Base-by-base conservation (phyloP, 371 early-diverging fungal species). In the Mucor saturninus region DNA sequence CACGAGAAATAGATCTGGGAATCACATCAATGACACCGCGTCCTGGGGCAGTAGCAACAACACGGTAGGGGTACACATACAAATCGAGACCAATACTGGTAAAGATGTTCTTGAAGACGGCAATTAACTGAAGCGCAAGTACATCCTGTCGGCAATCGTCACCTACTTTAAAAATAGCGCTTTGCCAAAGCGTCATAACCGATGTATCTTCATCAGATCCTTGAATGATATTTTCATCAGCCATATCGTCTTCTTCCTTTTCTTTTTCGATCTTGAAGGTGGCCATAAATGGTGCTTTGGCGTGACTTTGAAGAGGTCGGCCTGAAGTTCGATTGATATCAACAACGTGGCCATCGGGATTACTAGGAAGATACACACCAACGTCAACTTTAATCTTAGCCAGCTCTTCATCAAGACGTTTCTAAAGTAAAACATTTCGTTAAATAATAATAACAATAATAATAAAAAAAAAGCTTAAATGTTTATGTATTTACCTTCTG, bases 271-370 rank as follows among this genome's bases (percentile, higher is more conserved):
- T 91, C 64, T 95, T 89, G 78, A 99, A 99, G 0, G 99, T 98
- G 1, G 98, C 99, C 98, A 99, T 95, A 72, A 98, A 99, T 2
- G 99, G 99, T 2, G 99, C 98, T 82, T 99, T 99, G 54, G 99
- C 99, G 71, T 99, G 99, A 64, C 91, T 91, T 79, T 99, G 99
- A 42, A 99, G 85, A 15, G 98, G 97, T 21, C 94, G 76, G 14
- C 99, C 99, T 14, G 97, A 97, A 15, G 87, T 88, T 65, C 95
- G 92, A 67, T 98, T 95, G 69, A 99, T 97, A 64, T 93, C 98
- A 2, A 99, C 80, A 4, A 99, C 95, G 13, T 83, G 90, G 31
- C 95, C 91, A 59, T 99, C 99, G 1, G 99, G 98, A 62, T 98
- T 98, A 75, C 93, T 95, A 5, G 99, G 99, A 51, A 99, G 77